Base-by-base conservation (phyloP, 257 asterid species). In the Solanum appendiculatum region DNA sequence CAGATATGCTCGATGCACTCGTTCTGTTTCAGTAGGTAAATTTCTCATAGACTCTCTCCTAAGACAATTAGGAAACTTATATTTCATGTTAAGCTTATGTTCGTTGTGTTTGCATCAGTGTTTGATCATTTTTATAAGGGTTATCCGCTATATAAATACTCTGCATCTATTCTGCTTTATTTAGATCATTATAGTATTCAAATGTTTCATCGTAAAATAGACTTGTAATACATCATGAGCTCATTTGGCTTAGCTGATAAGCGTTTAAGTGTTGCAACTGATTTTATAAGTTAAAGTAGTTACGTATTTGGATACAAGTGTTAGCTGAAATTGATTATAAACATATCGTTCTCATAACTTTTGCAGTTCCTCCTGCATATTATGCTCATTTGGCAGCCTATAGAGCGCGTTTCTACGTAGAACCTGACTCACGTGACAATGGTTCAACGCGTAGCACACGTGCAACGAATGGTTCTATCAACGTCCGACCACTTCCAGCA, bases 11-110 rank as follows among this genome's bases (percentile, higher is more conserved):
- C 92, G 99, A 69, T 97, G 99, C 93, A 97, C 99, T 0, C 98
- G 99, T 39, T 97, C 99, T 0, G 99, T 97, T 73, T 97, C 99
- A 36, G 98, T 97, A 4, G 99, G 99, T 97, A 87, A 90, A 94
- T 48, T 48, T 48, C 68, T 81, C 23, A 29, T 46, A 18, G 20
- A 27, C 84, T 42, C 63, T 1, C 63, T 42, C 60, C 9, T 7
- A 48, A 48, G 58, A 15, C 21, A 48, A 48, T 48, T 48, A 48
- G 7, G 58, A 56, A 20, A 21, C 64, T 20, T 56, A 56, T 10
- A 12, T 56, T 56, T 54, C 64, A 54, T 56, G 64, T 7, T 56
- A 56, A 56, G 25, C 0, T 20, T 54, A 20, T 20, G 64, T 54
- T 54, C 25, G 25, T 56, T 20, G 3, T 56, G 64, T 56, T 56